These are phyloP conservation scores for Syncephalastrum racemosum DNA, from an alignment of 371 early-diverging fungal species.

Conservation along the genomic window DNA sequence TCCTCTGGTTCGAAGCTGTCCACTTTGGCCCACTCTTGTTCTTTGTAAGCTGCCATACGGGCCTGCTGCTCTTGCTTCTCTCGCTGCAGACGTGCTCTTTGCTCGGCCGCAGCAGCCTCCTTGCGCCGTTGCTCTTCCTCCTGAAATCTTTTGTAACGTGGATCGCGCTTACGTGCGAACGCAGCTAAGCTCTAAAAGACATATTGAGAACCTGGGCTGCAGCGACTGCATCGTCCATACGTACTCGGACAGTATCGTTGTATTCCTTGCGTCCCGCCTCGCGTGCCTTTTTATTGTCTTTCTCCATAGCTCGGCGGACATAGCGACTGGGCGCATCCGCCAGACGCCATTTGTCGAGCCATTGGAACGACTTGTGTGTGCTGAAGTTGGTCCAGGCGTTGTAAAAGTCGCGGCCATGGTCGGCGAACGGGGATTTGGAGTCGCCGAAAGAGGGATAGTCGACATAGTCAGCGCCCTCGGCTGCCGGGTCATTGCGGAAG, in stretches of 20 bases:
- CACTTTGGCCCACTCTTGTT: conserved; percentile 65
- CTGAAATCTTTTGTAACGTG: conserved; percentile 61
- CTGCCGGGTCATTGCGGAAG: conserved; percentile 34
- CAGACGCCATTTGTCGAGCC: conserved; percentile 87
- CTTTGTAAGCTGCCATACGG: conserved; percentile 51
- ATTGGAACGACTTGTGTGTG: conserved; percentile 80
- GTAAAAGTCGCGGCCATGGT: conserved; percentile 70
- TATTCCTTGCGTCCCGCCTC: conserved; percentile 84
- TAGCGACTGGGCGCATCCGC: conserved; percentile 83
- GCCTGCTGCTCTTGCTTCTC: conserved; percentile 55
- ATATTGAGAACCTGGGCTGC: conserved; percentile 1
- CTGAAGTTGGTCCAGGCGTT: conserved; percentile 76
- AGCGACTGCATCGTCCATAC: neutral
- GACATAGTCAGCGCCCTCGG: conserved; percentile 41
- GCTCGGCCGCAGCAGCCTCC: conserved; percentile 53
- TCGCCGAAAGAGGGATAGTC: conserved; percentile 63
- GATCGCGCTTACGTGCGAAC: conserved; percentile 77
- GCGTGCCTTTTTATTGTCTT: conserved; percentile 86
- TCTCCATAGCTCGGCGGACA: conserved; percentile 85
- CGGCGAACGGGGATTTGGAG: conserved; percentile 49
- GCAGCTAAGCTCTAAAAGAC: conserved; percentile 43
- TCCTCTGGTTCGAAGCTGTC: conserved; percentile 27
- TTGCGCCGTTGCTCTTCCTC: conserved; percentile 52
- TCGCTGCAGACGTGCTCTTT: conserved; percentile 50
- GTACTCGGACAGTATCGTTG: conserved; percentile 78